Evolutionary conservation across 2,329 filamentous ascomycete species (phyloP).

Genomic region (Endothia cerciana): DNA sequence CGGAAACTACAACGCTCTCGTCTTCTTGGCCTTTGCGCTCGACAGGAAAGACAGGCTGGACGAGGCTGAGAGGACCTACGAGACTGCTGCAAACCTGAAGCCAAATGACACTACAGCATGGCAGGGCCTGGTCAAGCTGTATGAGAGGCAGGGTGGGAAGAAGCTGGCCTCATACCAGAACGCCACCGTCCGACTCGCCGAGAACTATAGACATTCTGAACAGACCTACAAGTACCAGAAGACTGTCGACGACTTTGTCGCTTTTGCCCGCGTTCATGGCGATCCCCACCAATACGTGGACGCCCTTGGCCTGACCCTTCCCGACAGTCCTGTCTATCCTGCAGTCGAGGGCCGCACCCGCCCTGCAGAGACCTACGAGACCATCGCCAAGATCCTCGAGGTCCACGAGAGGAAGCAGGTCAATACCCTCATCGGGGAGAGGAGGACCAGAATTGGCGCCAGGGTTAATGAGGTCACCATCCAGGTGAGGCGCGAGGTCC

Average conservation of each 20-base stretch:
- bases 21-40: conserved; percentile 86
- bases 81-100: conserved; percentile 71
- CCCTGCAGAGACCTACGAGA: conserved; percentile 79
- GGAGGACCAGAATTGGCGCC: conserved; percentile 84
- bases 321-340: conserved; percentile 78
- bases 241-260: conserved; percentile 78
- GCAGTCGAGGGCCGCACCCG: conserved; percentile 82
- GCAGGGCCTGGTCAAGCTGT: conserved; percentile 87
- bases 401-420: conserved; percentile 85
- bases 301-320: conserved; percentile 76
- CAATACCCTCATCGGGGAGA: conserved; percentile 86
- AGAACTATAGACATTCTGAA: conserved; percentile 71
- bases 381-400: conserved; percentile 82
- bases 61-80: conserved; percentile 78
- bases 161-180: conserved; percentile 76
- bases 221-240: conserved; percentile 67
- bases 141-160: conserved; percentile 73
- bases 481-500: conserved; percentile 87
- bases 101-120: conserved; percentile 81
- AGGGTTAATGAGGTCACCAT: conserved; percentile 79
- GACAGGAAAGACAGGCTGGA: conserved; percentile 75
- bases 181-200: conserved; percentile 73
- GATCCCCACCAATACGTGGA: conserved; percentile 74
- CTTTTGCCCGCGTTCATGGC: conserved; percentile 73
- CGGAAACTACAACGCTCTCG: conserved; percentile 79